Evolutionary conservation across 148 eudicot genomes (phyloP).

Genomic region (Limonium bicolor): DNA sequence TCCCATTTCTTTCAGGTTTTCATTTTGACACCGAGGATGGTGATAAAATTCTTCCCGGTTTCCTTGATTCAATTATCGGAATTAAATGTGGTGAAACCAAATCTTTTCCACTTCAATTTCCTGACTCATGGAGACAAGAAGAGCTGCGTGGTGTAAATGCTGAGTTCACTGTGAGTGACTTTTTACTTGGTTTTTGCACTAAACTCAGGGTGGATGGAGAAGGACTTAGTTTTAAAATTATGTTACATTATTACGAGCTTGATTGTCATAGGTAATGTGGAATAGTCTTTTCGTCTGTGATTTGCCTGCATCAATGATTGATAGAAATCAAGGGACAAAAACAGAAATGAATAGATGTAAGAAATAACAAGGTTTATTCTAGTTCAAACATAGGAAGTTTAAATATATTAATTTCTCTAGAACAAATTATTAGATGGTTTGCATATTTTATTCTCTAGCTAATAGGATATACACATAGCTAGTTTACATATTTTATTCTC

Average conservation of each 20-base stretch:
- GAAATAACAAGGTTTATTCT: no score
- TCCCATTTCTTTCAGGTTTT: constrained; percentile 41
- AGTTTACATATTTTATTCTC: no score
- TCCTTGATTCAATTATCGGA: constrained; percentile 69
- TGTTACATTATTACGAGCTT: background rate
- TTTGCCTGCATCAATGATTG: no score
- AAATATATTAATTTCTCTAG: no score
- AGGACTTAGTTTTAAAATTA: background rate
- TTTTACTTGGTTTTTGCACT: background rate
- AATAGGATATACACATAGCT: no score
- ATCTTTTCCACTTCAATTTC: constrained; percentile 76
- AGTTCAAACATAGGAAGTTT: no score
- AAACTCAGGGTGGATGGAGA: background rate
- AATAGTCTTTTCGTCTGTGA: no score
- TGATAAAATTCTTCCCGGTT: constrained; percentile 79
- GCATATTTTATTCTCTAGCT: no score
- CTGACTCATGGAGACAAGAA: constrained; percentile 94
- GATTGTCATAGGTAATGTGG: no score
- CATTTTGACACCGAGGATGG: constrained; percentile 91
- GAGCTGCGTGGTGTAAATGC: constrained; percentile 83
- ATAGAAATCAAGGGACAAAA: no score
- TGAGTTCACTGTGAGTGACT: constrained; percentile 68
- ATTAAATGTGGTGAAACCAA: constrained; percentile 81
- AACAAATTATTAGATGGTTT: no score
- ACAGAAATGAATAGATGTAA: no score